A percentile compares a stretch with the other conserved stretches of the same genome.
Evolutionary conservation across 2,329 filamentous ascomycete genomes (phyloP).

Genomic region (Venturia aucupariae): DNA sequence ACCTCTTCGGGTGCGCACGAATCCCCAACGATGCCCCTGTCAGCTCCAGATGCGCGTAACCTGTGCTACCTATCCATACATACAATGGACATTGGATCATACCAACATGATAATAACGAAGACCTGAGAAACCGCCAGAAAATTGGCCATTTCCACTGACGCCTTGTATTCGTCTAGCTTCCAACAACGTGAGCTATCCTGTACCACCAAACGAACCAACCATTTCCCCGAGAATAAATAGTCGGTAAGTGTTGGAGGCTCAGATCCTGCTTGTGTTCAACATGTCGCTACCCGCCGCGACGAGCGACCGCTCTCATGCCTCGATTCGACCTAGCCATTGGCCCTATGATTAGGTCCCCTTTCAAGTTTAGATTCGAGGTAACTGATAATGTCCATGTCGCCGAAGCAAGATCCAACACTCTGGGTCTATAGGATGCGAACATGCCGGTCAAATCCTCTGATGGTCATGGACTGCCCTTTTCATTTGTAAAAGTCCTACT

Average conservation of each 20-base stretch:
- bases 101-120: constrained; percentile 4
- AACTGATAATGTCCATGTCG: constrained; percentile 1
- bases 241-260: constrained; percentile 8
- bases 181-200: constrained; percentile 6
- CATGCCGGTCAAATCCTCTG: constrained; percentile 5
- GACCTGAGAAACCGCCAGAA: constrained; percentile 1
- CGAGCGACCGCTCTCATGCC: background rate
- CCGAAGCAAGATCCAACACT: constrained; percentile 1
- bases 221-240: background rate
- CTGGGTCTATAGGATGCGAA: background rate
- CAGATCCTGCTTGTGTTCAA: constrained; percentile 7
- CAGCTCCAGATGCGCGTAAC: background rate
- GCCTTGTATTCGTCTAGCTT: constrained; percentile 6
- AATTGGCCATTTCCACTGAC: background rate
- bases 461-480: background rate
- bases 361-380: constrained; percentile 9
- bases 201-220: background rate
- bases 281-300: constrained; percentile 2
- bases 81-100: constrained; percentile 3
- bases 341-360: constrained; percentile 5
- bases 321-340: background rate
- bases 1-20: background rate
- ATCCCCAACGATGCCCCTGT: constrained; percentile 1
- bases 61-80: background rate
- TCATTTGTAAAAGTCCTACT: background rate